Conservation (phyloP, 306 rosid species). For the Chamaecrista fasciculata region DNA sequence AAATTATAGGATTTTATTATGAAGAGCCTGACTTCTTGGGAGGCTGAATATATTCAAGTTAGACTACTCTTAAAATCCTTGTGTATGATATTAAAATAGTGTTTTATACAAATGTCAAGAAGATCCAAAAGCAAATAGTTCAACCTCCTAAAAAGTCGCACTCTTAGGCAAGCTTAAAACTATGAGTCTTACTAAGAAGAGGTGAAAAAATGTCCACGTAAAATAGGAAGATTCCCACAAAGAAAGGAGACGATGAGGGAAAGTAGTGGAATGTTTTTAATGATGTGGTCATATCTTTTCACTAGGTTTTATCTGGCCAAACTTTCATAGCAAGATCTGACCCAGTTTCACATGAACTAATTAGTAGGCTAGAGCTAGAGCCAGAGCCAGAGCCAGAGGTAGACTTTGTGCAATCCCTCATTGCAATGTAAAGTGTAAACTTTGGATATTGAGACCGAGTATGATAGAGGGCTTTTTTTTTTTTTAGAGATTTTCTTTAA, state of each 20-base stretch:
- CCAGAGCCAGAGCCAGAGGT: not conserved
- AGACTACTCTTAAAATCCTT: too few species aligned
- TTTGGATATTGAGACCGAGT: not conserved
- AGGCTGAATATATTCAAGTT: too few species aligned
- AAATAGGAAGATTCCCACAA: not conserved
- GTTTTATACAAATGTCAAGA: too few species aligned
- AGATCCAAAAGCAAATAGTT: too few species aligned
- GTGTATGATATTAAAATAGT: too few species aligned
- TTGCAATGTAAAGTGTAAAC: not conserved
- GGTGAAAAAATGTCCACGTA: too few species aligned
- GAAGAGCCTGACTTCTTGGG: too few species aligned
- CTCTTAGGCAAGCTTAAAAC: too few species aligned
- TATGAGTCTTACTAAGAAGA: too few species aligned
- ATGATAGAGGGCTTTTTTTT: not conserved
- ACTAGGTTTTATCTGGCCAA: slow-evolving; percentile 14
- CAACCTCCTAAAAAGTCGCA: too few species aligned
- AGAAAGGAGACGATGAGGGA: not conserved
- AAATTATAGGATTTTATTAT: too few species aligned
- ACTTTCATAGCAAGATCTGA: slow-evolving; percentile 2
- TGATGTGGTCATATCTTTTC: not conserved
- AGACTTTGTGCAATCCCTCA: not conserved
- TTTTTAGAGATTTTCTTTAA: not conserved
- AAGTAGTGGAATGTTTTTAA: not conserved
- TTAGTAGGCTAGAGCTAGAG: not conserved
- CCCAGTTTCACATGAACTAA: not conserved